Evolutionary conservation across 2,329 filamentous ascomycete genomes (phyloP).

Genomic region (Claviceps monticola): DNA sequence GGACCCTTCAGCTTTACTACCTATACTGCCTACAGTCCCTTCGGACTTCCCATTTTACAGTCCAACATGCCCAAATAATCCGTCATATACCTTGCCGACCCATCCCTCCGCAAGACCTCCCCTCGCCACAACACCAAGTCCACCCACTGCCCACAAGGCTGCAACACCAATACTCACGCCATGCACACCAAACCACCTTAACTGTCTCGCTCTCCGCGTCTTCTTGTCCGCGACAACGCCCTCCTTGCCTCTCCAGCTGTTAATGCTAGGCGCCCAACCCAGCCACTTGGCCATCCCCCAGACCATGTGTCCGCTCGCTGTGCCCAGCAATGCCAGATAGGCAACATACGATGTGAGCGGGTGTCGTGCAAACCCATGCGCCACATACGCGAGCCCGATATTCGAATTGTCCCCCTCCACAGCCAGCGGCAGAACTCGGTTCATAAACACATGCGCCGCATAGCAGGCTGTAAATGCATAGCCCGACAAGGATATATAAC

Average conservation of each 20-base stretch:
- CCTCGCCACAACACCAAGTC: conserved; percentile 62
- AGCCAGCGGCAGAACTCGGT: conserved; percentile 59
- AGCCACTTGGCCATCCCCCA: conserved; percentile 83
- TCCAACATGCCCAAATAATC: conserved; percentile 31
- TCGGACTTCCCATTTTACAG: conserved; percentile 10
- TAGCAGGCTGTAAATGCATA: conserved; percentile 56
- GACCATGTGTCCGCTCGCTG: conserved; percentile 63
- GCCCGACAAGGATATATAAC: conserved; percentile 56
- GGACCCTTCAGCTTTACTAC: no score
- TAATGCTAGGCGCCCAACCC: conserved; percentile 44
- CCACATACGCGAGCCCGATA: conserved; percentile 69
- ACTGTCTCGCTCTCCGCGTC: conserved; percentile 40
- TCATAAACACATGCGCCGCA: conserved; percentile 58
- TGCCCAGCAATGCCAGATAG: conserved; percentile 52
- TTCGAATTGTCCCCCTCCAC: conserved; percentile 79
- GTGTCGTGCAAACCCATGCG: conserved; percentile 69
- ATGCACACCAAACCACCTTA: conserved; percentile 60
- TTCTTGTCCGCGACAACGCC: conserved; percentile 32
- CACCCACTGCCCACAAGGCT: conserved; percentile 67
- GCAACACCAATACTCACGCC: conserved; percentile 43
- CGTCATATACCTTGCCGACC: conserved; percentile 69
- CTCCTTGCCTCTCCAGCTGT: conserved; percentile 30
- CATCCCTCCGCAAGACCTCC: conserved; percentile 60
- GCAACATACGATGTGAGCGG: conserved; percentile 51
- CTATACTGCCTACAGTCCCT: no score